Evolutionary conservation across 2,329 filamentous ascomycete species (phyloP), one percentile per base, ranked within the genome.

Genomic region (Calonectria leucothoes): DNA sequence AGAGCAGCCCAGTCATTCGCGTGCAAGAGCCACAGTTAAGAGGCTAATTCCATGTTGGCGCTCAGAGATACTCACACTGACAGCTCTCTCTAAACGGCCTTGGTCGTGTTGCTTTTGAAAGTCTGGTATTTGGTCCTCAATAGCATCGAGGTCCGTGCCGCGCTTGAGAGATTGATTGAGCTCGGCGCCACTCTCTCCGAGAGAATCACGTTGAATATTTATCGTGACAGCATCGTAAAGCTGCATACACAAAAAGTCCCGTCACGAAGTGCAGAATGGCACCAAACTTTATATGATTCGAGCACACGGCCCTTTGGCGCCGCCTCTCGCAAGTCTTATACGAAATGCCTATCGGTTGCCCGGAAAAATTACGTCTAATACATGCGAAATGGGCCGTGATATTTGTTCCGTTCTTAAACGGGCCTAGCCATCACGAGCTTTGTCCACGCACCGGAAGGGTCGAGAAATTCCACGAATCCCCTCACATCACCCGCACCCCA

Each of bases 321-420:
- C 14, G 27, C n/a, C 20, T 17, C 7, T 10, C 33, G 8, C 17
- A 14, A 31, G 20, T 33, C 51, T 33, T 33, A 20, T 33, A 29
- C 51, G 51, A n/a, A 8, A 31, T n/a, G 51, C 25, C 49, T 29
- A 55, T 55, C 29, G 39, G 39, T 45, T 15, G 39, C 39, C 39
- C 17, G 51, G 29, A 33, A 55, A 27, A 33, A 55, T 31, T 55
- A 4, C n/a, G 29, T 20, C 27, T n/a, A n/a, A 33, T 12, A 33
- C 31, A 27, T 27, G 42, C 23, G 42, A 10, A 45, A 45, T 23
- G 42, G n/a, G 10, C 12, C n/a, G 42, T 11, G 35, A 39, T 27
- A 39, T 61, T 61, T 61, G n/a, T 61, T 61, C 55, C 55, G 55
- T 61, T 61, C 55, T 37, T 15, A 61, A 61, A 39, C 35, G 17